Evolutionary conservation across 1,139 yeast species (phyloP).

Genomic region (Yamadazyma blattariae): DNA sequence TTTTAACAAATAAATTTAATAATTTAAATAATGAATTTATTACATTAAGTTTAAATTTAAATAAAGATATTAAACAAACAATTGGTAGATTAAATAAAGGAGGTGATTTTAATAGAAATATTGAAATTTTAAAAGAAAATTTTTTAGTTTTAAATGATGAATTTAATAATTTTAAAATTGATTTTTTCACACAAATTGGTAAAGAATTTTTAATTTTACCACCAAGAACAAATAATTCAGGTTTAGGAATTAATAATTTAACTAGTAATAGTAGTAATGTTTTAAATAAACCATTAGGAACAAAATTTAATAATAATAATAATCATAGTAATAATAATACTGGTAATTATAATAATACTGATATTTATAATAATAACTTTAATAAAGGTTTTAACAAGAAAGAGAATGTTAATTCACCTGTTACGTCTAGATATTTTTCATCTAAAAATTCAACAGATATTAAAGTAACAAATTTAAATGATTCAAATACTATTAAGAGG

Average conservation of each 20-base stretch:
- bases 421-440: too few relatives aligned
- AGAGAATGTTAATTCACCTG: too few relatives aligned
- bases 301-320: too few relatives aligned
- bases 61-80: constrained; percentile 8
- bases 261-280: not conserved
- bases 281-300: too few relatives aligned
- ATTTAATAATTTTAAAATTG: constrained; percentile 12
- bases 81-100: constrained; percentile 17
- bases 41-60: not conserved
- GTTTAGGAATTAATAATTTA: not conserved
- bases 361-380: too few relatives aligned
- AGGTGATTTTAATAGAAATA: constrained; percentile 16
- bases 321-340: too few relatives aligned
- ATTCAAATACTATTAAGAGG: too few relatives aligned
- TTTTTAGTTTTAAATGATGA: constrained; percentile 11
- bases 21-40: constrained; percentile 3
- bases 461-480: too few relatives aligned
- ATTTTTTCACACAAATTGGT: constrained; percentile 10
- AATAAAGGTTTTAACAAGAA: too few relatives aligned
- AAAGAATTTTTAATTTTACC: constrained; percentile 11
- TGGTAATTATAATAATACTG: too few relatives aligned
- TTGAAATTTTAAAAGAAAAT: constrained; percentile 11
- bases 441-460: too few relatives aligned
- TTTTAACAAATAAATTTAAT: not conserved
- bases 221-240: constrained; percentile 2